Evolutionary conservation across 805 yeast species (phyloP).

Genomic region (Spathaspora hagerdaliae): DNA sequence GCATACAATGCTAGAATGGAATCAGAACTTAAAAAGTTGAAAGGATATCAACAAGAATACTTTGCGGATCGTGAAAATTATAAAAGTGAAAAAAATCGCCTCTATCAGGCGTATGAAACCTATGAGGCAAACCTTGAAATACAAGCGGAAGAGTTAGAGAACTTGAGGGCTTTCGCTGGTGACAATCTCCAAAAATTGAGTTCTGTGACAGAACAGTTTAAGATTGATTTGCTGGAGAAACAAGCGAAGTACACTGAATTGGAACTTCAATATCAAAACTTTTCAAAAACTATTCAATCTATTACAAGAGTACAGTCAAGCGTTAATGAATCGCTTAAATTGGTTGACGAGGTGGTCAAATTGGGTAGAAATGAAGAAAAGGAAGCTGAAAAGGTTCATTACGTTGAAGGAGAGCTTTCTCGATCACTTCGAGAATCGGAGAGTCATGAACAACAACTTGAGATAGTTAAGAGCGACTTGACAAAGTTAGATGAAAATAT

Average conservation of each 20-base stretch:
- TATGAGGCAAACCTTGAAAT: not conserved
- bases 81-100: constrained; percentile 59
- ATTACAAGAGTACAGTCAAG: constrained; percentile 33
- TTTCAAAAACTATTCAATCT: constrained; percentile 53
- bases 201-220: constrained; percentile 21
- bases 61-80: constrained; percentile 61
- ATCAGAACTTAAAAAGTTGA: constrained; percentile 55
- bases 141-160: constrained; percentile 54
- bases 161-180: constrained; percentile 54
- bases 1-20: constrained; percentile 55
- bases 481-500: not conserved
- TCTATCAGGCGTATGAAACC: constrained; percentile 40
- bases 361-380: constrained; percentile 21
- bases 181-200: constrained; percentile 56
- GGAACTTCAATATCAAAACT: constrained; percentile 47
- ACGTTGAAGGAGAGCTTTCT: not conserved
- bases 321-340: constrained; percentile 40
- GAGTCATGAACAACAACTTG: not conserved
- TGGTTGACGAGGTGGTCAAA: constrained; percentile 47
- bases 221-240: constrained; percentile 46
- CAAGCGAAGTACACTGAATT: constrained; percentile 20
- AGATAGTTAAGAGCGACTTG: not conserved
- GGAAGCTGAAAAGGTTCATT: not conserved
- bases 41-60: constrained; percentile 57
- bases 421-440: not conserved